These are phyloP conservation scores for Iris pallida DNA, from an alignment of 116 monocot species.

Conservation along the genomic window DNA sequence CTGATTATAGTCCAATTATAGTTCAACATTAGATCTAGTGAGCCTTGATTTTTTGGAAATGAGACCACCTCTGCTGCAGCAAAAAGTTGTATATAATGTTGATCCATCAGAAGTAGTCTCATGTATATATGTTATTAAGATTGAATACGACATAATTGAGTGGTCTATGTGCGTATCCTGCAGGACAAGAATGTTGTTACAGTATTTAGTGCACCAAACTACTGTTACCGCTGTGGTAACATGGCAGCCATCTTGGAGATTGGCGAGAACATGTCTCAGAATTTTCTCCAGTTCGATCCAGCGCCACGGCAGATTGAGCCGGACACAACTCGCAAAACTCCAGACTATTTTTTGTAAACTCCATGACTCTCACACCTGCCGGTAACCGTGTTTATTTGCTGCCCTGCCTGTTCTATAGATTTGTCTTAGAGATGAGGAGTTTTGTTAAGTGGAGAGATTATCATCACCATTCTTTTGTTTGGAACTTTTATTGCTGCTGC, in stretches of 20 bases:
- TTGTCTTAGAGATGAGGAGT: constrained; percentile 14
- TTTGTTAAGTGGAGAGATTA: constrained; percentile 13
- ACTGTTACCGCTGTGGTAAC: constrained; percentile 98
- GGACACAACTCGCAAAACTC: constrained; percentile 87
- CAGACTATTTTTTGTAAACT: constrained; percentile 93
- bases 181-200: constrained; percentile 96
- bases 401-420: constrained; percentile 7
- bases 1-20: too few relatives aligned
- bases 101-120: too few relatives aligned
- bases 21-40: too few relatives aligned
- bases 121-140: too few relatives aligned
- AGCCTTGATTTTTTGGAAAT: too few relatives aligned
- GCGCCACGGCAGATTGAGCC: constrained; percentile 95
- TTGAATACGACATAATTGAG: too few relatives aligned
- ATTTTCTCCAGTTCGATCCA: constrained; percentile 96
- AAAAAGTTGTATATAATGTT: too few relatives aligned
- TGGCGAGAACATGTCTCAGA: constrained; percentile 96
- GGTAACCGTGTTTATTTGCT: not conserved
- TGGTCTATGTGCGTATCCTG: not conserved
- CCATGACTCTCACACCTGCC: not conserved
- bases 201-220: constrained; percentile 97
- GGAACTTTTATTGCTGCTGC: constrained; percentile 18
- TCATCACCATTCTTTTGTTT: constrained; percentile 47
- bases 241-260: constrained; percentile 98
- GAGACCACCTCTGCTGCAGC: too few relatives aligned